Conservation (phyloP, 1,284 basidiomycete genomes). For the Coniferiporia sulphurascens region DNA sequence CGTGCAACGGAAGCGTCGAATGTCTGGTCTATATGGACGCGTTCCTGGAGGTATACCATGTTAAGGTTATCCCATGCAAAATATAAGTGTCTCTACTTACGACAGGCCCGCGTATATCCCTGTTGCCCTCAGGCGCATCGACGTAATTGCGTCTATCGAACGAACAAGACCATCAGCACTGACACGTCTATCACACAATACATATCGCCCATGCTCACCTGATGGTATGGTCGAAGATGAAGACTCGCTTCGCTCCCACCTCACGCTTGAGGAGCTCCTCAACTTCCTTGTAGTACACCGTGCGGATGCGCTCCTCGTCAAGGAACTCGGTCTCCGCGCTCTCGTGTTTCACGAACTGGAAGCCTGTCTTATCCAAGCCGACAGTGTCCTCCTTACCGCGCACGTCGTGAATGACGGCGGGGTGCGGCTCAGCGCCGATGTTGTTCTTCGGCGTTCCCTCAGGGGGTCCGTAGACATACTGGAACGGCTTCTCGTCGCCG, state of each 20-base stretch:
- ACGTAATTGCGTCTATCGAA: constrained; percentile 10
- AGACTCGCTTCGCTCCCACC: constrained; percentile 25
- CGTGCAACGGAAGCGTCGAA: constrained; percentile 42
- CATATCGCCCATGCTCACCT: not conserved
- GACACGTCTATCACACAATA: too few relatives aligned
- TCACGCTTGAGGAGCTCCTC: constrained; percentile 26
- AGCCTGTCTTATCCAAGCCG: constrained; percentile 22
- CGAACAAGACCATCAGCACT: too few relatives aligned
- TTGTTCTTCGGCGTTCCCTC: constrained; percentile 10
- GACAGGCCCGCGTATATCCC: not conserved
- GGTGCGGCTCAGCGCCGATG: constrained; percentile 8
- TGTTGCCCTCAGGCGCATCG: not conserved
- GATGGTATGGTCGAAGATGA: constrained; percentile 26
- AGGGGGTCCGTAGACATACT: constrained; percentile 10
- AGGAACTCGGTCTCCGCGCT: constrained; percentile 12
- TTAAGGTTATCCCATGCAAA: too few relatives aligned
- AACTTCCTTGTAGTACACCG: constrained; percentile 27
- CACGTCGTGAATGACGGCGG: constrained; percentile 16
- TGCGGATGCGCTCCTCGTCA: constrained; percentile 23
- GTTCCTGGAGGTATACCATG: constrained; percentile 25
- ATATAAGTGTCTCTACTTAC: not conserved
- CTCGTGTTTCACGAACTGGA: constrained; percentile 15
- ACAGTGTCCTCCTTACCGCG: constrained; percentile 17
- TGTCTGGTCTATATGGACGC: constrained; percentile 58
- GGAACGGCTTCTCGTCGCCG: constrained; percentile 14